Percentiles rank a stretch among this genome's conserved stretches.
Conservation (phyloP, 2,329 filamentous ascomycete species). For the Epichloe hybrida region DNA sequence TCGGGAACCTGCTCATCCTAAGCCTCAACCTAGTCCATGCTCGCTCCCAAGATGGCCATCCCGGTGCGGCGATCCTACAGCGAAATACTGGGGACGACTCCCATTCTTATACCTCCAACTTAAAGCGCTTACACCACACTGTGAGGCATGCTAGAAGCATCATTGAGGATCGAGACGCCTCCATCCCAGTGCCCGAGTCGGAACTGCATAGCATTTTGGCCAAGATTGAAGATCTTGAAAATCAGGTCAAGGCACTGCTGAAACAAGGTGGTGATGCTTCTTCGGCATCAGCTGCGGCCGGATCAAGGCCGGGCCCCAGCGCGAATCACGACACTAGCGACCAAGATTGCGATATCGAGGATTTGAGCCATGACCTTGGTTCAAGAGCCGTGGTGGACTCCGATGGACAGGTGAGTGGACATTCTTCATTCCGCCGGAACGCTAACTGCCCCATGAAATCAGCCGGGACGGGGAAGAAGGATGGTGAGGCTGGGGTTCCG, state of each 20-base stretch:
- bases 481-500: not conserved
- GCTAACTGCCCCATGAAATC: slow-evolving; percentile 14
- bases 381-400: slow-evolving; percentile 6
- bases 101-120: slow-evolving; percentile 7
- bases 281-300: not conserved
- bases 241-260: slow-evolving; percentile 16
- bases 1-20: slow-evolving; percentile 6
- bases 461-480: slow-evolving; percentile 3
- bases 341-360: slow-evolving; percentile 7
- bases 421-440: slow-evolving; percentile 11
- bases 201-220: slow-evolving; percentile 15
- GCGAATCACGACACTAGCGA: not conserved
- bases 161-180: slow-evolving; percentile 13
- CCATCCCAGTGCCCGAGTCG: slow-evolving; percentile 13
- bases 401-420: slow-evolving; percentile 12
- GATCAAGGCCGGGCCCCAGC: not conserved
- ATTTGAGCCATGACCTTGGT: slow-evolving; percentile 7
- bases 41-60: not conserved
- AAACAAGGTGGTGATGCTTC: not conserved
- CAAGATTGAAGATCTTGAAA: slow-evolving; percentile 15
- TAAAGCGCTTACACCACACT: slow-evolving; percentile 7
- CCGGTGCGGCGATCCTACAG: not conserved
- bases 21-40: slow-evolving; percentile 4
- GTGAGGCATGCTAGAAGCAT: slow-evolving; percentile 11
- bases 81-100: not conserved